phyloP scores from a whole-genome alignment of 257 asterid species.

The Vinca minor region DNA sequence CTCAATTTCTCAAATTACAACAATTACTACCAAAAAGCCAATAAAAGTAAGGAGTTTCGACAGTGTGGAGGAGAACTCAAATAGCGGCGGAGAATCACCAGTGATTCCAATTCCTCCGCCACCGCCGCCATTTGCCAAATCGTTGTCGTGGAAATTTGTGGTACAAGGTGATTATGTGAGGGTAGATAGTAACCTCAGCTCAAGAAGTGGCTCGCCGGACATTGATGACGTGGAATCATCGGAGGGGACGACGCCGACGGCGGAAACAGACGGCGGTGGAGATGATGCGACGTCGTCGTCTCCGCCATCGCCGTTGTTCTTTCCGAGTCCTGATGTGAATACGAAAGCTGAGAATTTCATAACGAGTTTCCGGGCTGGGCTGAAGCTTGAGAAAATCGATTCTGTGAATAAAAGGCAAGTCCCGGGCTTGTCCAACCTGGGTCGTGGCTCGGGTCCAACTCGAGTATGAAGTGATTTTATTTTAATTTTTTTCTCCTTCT shows the following conservation, averaged over 20 bases:
- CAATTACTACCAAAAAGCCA: conserved; percentile 29
- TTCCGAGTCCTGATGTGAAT: conserved; percentile 82
- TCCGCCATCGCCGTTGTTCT: conserved; percentile 54
- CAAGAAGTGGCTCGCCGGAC: conserved; percentile 71
- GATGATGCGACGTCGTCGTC: too few species aligned
- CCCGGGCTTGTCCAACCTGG: conserved; percentile 36
- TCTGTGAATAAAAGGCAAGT: conserved; percentile 29
- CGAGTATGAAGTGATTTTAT: background rate
- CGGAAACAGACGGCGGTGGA: conserved; percentile 23
- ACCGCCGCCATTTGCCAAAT: conserved; percentile 57
- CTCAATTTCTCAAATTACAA: conserved; percentile 13
- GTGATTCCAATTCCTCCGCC: conserved; percentile 50
- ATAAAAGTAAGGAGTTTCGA: conserved; percentile 25
- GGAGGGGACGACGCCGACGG: conserved; percentile 38
- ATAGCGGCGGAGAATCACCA: conserved; percentile 65
- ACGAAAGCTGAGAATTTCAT: conserved; percentile 83
- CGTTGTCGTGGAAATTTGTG: conserved; percentile 68
- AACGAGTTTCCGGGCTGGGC: conserved; percentile 40
- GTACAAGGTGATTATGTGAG: conserved; percentile 81
- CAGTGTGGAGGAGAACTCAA: conserved; percentile 35
- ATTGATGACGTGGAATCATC: conserved; percentile 54
- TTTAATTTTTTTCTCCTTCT: too few species aligned
- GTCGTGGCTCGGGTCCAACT: conserved; percentile 26
- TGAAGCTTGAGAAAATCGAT: conserved; percentile 36
- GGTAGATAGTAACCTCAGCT: conserved; percentile 61